Conservation (phyloP, 768 basidiomycete genomes). For the Agaricus bisporus region DNA sequence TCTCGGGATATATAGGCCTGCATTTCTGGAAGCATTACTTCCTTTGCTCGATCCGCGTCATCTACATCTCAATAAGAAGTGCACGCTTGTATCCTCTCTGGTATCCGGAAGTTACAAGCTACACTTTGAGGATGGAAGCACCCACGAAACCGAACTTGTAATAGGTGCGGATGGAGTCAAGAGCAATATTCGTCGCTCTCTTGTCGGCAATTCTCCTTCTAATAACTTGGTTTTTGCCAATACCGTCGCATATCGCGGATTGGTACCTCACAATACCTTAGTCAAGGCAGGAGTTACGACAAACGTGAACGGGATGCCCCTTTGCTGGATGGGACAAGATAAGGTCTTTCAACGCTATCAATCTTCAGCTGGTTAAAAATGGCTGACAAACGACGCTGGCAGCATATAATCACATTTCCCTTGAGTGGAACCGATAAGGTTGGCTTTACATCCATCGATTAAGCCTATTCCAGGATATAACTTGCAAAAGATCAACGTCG, state of each 20-base stretch:
- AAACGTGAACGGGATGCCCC: conserved; percentile 26
- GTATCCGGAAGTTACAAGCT: conserved; percentile 26
- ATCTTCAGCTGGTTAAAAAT: neutral
- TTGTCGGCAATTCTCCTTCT: conserved; percentile 22
- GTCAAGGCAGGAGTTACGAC: conserved; percentile 36
- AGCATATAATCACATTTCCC: conserved; percentile 52
- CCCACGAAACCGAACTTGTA: conserved; percentile 39
- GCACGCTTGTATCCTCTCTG: conserved; percentile 26
- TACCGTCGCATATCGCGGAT: conserved; percentile 41
- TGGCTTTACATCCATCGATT: conserved; percentile 7
- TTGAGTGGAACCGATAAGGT: conserved; percentile 38
- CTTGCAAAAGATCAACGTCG: conserved; percentile 22
- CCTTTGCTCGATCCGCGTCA: conserved; percentile 33
- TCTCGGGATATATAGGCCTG: conserved; percentile 40
- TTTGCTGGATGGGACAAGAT: conserved; percentile 37
- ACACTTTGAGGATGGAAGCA: conserved; percentile 44
- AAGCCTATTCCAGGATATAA: neutral
- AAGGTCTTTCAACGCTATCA: conserved; percentile 29
- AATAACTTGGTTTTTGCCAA: conserved; percentile 35
- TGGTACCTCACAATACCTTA: conserved; percentile 36
- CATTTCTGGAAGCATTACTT: conserved; percentile 43
- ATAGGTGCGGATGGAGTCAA: conserved; percentile 51
- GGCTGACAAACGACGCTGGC: neutral
- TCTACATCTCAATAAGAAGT: conserved; percentile 47
- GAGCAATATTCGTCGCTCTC: conserved; percentile 35